These are phyloP conservation scores for Erodium moschatum DNA, from an alignment of 441 rosid genomes.

Conservation along the genomic window DNA sequence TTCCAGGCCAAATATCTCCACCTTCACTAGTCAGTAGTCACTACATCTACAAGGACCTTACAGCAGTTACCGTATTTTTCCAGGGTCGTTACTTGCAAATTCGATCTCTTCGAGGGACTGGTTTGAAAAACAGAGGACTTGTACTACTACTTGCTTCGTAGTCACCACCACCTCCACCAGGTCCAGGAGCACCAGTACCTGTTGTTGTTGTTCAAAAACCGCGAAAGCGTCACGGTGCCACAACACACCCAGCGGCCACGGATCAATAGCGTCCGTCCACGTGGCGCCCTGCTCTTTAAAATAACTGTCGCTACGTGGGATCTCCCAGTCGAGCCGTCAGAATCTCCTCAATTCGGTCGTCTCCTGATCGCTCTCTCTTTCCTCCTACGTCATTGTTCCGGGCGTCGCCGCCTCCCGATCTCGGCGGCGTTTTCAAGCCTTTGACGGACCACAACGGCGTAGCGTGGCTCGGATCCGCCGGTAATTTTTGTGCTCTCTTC, in stretches of 20 bases:
- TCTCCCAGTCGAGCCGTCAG: background rate
- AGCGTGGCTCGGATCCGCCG: background rate
- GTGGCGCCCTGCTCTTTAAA: background rate
- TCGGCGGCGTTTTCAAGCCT: background rate
- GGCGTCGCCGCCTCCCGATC: background rate
- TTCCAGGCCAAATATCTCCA: background rate
- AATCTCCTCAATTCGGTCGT: background rate
- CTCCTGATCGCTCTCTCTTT: constrained; percentile 1
- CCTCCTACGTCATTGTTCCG: background rate
- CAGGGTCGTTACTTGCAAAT: background rate
- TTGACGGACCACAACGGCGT: background rate
- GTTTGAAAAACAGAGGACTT: too few species aligned
- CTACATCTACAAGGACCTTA: background rate
- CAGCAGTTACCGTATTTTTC: background rate
- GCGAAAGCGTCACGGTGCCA: constrained; percentile 8
- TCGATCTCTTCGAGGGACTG: background rate
- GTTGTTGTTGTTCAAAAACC: background rate
- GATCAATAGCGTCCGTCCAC: background rate
- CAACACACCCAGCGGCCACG: background rate
- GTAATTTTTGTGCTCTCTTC: background rate
- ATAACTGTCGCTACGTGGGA: background rate
- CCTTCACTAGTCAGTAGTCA: background rate
- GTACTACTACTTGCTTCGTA: background rate
- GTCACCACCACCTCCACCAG: background rate
- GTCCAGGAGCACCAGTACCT: background rate